Conservation (phyloP, 202 grass and related monocot genomes). For the Schoenoplectus triqueter region DNA sequence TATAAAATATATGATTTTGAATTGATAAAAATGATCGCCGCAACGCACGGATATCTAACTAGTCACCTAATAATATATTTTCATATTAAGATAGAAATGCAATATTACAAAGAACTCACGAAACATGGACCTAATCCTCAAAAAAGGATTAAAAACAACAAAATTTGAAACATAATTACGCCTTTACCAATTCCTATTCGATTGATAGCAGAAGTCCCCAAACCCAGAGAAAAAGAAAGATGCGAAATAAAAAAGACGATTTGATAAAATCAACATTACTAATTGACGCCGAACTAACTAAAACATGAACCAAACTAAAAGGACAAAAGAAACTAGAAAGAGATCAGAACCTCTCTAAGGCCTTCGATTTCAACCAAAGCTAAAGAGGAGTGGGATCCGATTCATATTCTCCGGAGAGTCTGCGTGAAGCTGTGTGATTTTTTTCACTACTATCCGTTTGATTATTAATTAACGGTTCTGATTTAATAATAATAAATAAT, state of each 20-base stretch:
- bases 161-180: not conserved
- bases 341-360: not conserved
- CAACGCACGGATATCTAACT: too few relatives aligned
- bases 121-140: not conserved
- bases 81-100: constrained; percentile 23
- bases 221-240: not conserved
- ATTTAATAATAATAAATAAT: too few relatives aligned
- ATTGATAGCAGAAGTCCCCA: not conserved
- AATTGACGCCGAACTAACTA: not conserved
- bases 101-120: not conserved
- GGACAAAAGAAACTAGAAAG: not conserved
- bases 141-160: not conserved
- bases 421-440: too few relatives aligned
- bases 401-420: too few relatives aligned
- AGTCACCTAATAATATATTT: not conserved
- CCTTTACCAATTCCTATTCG: not conserved
- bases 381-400: not conserved
- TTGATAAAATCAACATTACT: not conserved
- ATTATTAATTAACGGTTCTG: too few relatives aligned
- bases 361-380: not conserved
- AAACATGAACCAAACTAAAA: not conserved
- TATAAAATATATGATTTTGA: too few relatives aligned
- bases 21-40: too few relatives aligned
- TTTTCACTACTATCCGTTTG: too few relatives aligned
- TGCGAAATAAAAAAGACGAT: not conserved